Evolutionary conservation across 306 rosid genomes (phyloP).

Genomic region (Corylus heterophylla): DNA sequence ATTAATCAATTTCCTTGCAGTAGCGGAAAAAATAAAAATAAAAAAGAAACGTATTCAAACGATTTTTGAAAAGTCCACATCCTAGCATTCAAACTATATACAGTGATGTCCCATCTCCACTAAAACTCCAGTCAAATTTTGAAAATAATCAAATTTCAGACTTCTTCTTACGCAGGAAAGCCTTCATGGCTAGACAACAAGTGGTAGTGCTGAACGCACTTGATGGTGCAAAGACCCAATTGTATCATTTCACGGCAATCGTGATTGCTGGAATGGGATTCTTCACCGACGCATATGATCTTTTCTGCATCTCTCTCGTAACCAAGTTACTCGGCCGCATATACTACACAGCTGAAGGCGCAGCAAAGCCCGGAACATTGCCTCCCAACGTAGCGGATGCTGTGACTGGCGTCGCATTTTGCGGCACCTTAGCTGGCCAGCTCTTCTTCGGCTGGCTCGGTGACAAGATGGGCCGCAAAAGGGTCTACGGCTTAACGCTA

Average conservation of each 20-base stretch:
- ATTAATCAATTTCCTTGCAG: too few species aligned
- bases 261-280: conserved; percentile 97
- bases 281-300: conserved; percentile 91
- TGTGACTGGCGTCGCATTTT: conserved; percentile 76
- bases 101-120: neutral
- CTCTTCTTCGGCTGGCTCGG: conserved; percentile 98
- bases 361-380: conserved; percentile 55
- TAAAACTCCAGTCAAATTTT: neutral
- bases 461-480: conserved; percentile 80
- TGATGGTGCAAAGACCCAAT: conserved; percentile 77
- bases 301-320: conserved; percentile 81
- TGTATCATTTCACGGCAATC: conserved; percentile 89
- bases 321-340: conserved; percentile 73
- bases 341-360: conserved; percentile 34
- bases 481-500: conserved; percentile 74
- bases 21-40: too few species aligned
- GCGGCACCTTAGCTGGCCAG: conserved; percentile 77
- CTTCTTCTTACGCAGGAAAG: conserved; percentile 8
- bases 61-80: neutral
- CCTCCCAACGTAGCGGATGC: conserved; percentile 73
- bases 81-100: too few species aligned
- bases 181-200: conserved; percentile 43
- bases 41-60: too few species aligned
- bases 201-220: conserved; percentile 78
- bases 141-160: too few species aligned